Conservation (phyloP, 2,329 filamentous ascomycete genomes). For the Cercospora sp. region DNA sequence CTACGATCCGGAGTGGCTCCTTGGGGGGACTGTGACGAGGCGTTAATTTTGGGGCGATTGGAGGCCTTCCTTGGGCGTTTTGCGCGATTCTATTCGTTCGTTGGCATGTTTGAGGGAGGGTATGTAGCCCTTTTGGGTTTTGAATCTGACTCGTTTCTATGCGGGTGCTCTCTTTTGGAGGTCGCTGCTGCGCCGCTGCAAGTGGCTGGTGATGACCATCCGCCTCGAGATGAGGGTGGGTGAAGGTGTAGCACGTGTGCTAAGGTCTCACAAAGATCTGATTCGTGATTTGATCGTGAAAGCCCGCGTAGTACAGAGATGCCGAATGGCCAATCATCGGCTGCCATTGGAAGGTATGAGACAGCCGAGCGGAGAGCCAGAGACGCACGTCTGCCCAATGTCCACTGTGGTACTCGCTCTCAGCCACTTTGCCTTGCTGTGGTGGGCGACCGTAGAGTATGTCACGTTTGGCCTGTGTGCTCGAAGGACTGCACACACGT, state of each 20-base stretch:
- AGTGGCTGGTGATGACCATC: neutral
- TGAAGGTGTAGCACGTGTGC: neutral
- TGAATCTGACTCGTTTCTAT: slow-evolving; percentile 1
- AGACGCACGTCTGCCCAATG: slow-evolving; percentile 11
- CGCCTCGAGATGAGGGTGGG: neutral
- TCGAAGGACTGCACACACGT: neutral
- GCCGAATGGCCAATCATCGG: slow-evolving; percentile 2
- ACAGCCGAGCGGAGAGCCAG: slow-evolving; percentile 1
- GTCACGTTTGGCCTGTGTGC: neutral
- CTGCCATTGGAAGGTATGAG: neutral
- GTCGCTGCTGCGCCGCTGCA: neutral
- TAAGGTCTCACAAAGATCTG: slow-evolving; percentile 4
- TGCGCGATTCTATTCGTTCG: slow-evolving; percentile 6
- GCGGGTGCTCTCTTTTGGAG: neutral
- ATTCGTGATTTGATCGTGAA: slow-evolving; percentile 1
- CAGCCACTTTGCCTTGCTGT: neutral
- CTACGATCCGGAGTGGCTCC: neutral
- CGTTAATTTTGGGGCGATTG: neutral
- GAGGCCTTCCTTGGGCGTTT: neutral
- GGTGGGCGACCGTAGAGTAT: neutral
- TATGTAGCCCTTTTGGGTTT: slow-evolving; percentile 4
- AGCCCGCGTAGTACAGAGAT: slow-evolving; percentile 6
- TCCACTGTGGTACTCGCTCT: neutral
- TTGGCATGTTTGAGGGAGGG: neutral
- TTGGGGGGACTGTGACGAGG: neutral